phyloP scores from a whole-genome alignment of 495 filamentous ascomycete genomes.

The Aspergillus cavernicola region DNA sequence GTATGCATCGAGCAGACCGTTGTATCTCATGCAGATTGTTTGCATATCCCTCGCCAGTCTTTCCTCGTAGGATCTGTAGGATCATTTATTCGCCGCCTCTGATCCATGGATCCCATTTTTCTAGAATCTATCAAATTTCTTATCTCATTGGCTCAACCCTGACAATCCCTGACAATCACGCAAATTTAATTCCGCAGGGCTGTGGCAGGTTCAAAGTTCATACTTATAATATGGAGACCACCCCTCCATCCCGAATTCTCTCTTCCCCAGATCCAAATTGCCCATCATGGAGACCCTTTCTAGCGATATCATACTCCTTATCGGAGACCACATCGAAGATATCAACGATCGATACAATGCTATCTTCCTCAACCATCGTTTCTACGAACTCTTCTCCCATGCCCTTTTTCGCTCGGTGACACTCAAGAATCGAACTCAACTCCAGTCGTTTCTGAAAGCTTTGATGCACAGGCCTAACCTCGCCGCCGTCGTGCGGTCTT shows the following conservation, averaged over 20 bases:
- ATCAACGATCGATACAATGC: constrained; percentile 30
- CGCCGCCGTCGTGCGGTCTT: constrained; percentile 22
- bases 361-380: constrained; percentile 28
- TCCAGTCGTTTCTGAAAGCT: constrained; percentile 23
- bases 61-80: too few species aligned
- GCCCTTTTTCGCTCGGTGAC: constrained; percentile 23
- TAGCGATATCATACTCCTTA: constrained; percentile 31
- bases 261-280: not conserved
- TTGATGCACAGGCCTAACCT: constrained; percentile 23
- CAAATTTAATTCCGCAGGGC: too few species aligned
- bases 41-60: too few species aligned
- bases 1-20: too few species aligned
- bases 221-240: too few species aligned
- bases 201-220: too few species aligned
- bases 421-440: constrained; percentile 18
- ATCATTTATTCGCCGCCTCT: too few species aligned
- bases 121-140: too few species aligned
- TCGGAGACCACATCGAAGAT: constrained; percentile 29
- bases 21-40: too few species aligned
- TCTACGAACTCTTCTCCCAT: constrained; percentile 30
- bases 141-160: too few species aligned
- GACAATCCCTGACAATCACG: too few species aligned
- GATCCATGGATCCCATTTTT: too few species aligned
- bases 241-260: not conserved
- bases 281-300: constrained; percentile 14